phyloP scores from a whole-genome alignment of 768 basidiomycete species.

The Chalciporus sphaerocephalus region DNA sequence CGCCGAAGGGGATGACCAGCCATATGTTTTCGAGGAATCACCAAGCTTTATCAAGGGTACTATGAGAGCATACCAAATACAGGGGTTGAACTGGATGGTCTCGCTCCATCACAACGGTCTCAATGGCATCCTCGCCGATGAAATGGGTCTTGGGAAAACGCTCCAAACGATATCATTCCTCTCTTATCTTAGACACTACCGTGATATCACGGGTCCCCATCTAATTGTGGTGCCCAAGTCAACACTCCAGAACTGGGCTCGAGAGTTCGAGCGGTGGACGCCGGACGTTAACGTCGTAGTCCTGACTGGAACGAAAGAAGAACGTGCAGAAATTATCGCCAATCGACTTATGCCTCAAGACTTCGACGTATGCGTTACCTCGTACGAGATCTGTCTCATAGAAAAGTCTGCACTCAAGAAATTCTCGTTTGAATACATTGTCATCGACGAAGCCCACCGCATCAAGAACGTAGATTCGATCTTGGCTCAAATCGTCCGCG shows the following conservation, averaged over 20 bases:
- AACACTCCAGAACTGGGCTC: conserved; percentile 93
- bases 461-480: conserved; percentile 99
- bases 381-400: conserved; percentile 95
- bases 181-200: conserved; percentile 86
- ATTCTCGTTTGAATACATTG: conserved; percentile 95
- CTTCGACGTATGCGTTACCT: conserved; percentile 93
- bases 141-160: conserved; percentile 99
- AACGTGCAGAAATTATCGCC: conserved; percentile 77
- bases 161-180: conserved; percentile 97
- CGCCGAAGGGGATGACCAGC: conserved; percentile 80
- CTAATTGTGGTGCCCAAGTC: conserved; percentile 98
- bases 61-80: conserved; percentile 93
- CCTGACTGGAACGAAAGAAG: conserved; percentile 85
- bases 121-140: conserved; percentile 95
- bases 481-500: conserved; percentile 88
- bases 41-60: conserved; percentile 85
- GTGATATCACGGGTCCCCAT: conserved; percentile 74
- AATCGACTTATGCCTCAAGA: conserved; percentile 76
- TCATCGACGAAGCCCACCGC: conserved; percentile 97
- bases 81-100: conserved; percentile 97
- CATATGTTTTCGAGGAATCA: conserved; percentile 91
- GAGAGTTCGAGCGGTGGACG: conserved; percentile 91
- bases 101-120: conserved; percentile 93
- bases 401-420: conserved; percentile 92
- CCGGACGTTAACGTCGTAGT: conserved; percentile 80